Percentiles rank a stretch among this genome's conserved stretches.
Conservation (phyloP, 2,329 filamentous ascomycete species). For the Knoxdaviesia proteae region DNA sequence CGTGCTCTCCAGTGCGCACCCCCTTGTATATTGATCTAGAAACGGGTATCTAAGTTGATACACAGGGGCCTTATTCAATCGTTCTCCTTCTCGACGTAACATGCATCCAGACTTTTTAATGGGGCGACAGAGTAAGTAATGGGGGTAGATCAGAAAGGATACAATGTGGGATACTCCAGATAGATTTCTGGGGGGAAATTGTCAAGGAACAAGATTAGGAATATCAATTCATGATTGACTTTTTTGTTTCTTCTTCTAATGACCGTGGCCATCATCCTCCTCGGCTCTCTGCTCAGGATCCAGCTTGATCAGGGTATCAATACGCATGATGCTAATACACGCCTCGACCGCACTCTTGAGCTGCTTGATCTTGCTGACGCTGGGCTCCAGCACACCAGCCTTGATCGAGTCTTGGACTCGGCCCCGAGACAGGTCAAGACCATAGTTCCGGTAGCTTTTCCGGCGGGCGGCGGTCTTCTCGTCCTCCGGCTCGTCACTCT, state of each 20-base stretch:
- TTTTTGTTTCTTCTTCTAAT: conserved; percentile 25
- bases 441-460: conserved; percentile 98
- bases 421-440: conserved; percentile 71
- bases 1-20: too few species aligned
- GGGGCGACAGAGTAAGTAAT: too few species aligned
- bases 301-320: conserved; percentile 95
- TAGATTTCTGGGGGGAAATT: not conserved
- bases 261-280: conserved; percentile 69
- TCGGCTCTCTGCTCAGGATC: conserved; percentile 58
- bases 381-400: conserved; percentile 85
- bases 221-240: conserved; percentile 3
- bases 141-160: too few species aligned
- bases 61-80: too few species aligned
- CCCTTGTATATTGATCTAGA: too few species aligned
- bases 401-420: conserved; percentile 88
- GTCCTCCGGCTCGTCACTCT: conserved; percentile 66
- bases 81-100: too few species aligned
- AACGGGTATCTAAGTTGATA: too few species aligned
- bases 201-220: not conserved
- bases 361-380: conserved; percentile 95
- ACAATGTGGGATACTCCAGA: not conserved
- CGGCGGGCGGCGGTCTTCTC: conserved; percentile 80
- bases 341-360: conserved; percentile 97
- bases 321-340: conserved; percentile 97
- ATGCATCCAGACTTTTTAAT: too few species aligned